Base-by-base conservation (phyloP, 495 filamentous ascomycete genomes). In the Hypoxylon perforatum region DNA sequence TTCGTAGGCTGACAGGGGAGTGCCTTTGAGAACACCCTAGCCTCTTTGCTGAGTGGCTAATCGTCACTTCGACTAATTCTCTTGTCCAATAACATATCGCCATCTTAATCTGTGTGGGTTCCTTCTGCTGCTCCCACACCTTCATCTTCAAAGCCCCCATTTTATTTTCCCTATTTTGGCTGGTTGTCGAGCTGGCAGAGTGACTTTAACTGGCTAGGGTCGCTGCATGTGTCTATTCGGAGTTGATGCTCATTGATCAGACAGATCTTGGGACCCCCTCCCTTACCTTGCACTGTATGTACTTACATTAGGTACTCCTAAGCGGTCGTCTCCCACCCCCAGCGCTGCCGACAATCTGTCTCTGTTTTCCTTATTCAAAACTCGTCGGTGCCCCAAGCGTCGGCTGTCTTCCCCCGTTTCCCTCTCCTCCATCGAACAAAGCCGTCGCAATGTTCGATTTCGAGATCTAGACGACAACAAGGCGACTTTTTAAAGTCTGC, bases 401-500 rank as follows among this genome's bases (percentile, higher is more conserved):
- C 72, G 65, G 71, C 45, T 57, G 48, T 58, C 56, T 65, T 61
- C 69, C 52, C 67, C 64, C 64, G 63, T 72, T 72, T 74, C 67
- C 61, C 73, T 73, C 58, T 70, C 71, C 67, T 73, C 68, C 73
- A 82, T 78, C 77, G 78, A 81, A 76, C 78, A 78, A 75, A 61
- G 69, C 68, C 67, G 78, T 68, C 72, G 76, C 67, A 69, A 82
- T 82, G 80, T 73, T 80, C 76, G 76, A 79, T 72, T 79, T 53
- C 60, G 80, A 74, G 73, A 79, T 81, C 74, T 81, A 77, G 71
- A 77, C 76, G 75, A 73, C 57, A 36, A 65, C 56, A 61, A 77
- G 77, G 78, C 79, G 79, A 77, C 80, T 81, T 75, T 56, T 67
- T 67, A 75, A 70, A 80, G 78, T 81, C 79, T 75, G 78, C 79